These are phyloP conservation scores for Salicornia ramosissima DNA, from an alignment of 148 eudicot genomes.

Conservation along the genomic window DNA sequence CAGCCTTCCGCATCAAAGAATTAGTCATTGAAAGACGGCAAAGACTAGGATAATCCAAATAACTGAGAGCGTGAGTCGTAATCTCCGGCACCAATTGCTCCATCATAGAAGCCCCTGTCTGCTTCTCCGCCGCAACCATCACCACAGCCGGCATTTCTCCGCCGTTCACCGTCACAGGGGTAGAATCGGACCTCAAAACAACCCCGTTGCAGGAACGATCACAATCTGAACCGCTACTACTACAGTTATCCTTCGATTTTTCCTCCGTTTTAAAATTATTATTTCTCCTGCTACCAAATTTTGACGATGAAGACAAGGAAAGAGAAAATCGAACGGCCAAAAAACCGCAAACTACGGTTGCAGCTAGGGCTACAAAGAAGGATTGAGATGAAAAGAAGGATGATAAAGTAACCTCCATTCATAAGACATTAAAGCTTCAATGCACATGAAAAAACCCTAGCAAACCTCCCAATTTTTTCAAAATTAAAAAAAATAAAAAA, in stretches of 20 bases:
- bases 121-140: slow-evolving; percentile 37
- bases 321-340: slow-evolving; percentile 36
- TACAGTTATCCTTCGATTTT: slow-evolving; percentile 15
- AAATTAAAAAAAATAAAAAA: too few relatives aligned
- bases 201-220: slow-evolving; percentile 28
- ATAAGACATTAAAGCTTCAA: slow-evolving; percentile 53
- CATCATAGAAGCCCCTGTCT: slow-evolving; percentile 89
- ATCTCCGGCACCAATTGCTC: slow-evolving; percentile 96
- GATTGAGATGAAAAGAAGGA: slow-evolving; percentile 24
- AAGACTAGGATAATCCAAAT: slow-evolving; percentile 85
- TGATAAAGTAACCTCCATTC: slow-evolving; percentile 47
- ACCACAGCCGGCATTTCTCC: slow-evolving; percentile 39
- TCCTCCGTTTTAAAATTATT: slow-evolving; percentile 2
- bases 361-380: slow-evolving; percentile 29
- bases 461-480: not conserved
- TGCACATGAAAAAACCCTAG: slow-evolving; percentile 39
- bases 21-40: slow-evolving; percentile 91
- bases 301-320: slow-evolving; percentile 11
- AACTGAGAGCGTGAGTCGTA: slow-evolving; percentile 82
- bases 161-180: slow-evolving; percentile 27
- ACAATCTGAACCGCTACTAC: not conserved
- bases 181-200: slow-evolving; percentile 20
- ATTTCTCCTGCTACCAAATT: not conserved
- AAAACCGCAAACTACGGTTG: slow-evolving; percentile 36
- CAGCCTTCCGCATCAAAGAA: slow-evolving; percentile 86